Evolutionary conservation across 306 rosid species (phyloP).

Genomic region (Gleditsia sinensis): DNA sequence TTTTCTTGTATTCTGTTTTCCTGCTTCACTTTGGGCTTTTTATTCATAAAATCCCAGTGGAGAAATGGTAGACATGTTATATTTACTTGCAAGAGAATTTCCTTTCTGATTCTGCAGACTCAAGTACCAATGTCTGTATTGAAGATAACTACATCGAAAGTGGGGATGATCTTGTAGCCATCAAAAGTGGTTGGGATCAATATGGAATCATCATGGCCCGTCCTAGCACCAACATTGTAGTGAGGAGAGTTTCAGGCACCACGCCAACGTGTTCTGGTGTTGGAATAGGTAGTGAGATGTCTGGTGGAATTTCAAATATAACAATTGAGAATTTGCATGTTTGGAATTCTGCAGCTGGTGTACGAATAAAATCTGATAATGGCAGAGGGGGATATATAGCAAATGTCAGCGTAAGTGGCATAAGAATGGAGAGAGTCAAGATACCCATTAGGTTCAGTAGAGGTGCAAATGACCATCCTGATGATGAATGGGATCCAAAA

Average conservation of each 20-base stretch:
- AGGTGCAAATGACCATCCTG: conserved; percentile 93
- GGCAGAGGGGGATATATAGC: conserved; percentile 87
- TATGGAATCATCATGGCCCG: conserved; percentile 78
- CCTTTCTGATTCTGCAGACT: conserved; percentile 55
- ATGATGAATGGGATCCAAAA: conserved; percentile 87
- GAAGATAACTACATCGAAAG: conserved; percentile 97
- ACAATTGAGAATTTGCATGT: conserved; percentile 77
- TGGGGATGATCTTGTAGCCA: conserved; percentile 95
- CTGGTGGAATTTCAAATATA: conserved; percentile 86
- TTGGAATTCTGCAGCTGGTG: conserved; percentile 88
- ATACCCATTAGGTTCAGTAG: conserved; percentile 81
- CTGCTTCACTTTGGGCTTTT: not conserved
- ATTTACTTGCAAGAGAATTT: conserved; percentile 13
- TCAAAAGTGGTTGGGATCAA: conserved; percentile 98
- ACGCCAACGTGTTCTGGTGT: conserved; percentile 96
- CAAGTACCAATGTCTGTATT: conserved; percentile 78
- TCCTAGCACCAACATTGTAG: conserved; percentile 75
- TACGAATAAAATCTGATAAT: conserved; percentile 80
- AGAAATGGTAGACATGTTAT: not conserved
- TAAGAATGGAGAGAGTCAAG: conserved; percentile 83
- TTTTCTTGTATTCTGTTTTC: conserved; percentile 1
- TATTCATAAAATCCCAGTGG: not conserved
- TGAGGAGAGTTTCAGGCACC: conserved; percentile 89
- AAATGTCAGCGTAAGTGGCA: conserved; percentile 61
- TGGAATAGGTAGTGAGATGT: conserved; percentile 98